Conservation (phyloP, 2,329 filamentous ascomycete species). For the Paramyrothecium sp. region DNA sequence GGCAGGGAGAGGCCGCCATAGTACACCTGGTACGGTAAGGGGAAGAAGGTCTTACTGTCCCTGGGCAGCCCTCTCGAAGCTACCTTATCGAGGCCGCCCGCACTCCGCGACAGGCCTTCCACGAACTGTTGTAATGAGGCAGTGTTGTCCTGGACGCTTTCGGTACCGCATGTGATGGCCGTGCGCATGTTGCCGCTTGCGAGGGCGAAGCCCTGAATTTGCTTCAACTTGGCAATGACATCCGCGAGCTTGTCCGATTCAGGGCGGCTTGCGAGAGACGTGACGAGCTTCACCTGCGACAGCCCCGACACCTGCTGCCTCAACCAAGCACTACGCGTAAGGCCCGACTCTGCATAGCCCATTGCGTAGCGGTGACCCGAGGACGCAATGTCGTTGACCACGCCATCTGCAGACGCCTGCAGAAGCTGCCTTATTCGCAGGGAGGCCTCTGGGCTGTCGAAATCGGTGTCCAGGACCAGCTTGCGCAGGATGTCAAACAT, state of each 20-base stretch:
- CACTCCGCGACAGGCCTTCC: constrained; percentile 19
- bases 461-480: constrained; percentile 84
- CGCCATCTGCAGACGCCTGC: constrained; percentile 82
- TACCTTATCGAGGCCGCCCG: constrained; percentile 37
- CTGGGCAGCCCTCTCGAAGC: constrained; percentile 35
- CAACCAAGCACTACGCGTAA: constrained; percentile 70
- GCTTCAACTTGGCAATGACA: constrained; percentile 79
- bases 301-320: constrained; percentile 88
- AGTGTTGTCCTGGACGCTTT: constrained; percentile 70
- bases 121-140: constrained; percentile 71
- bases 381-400: constrained; percentile 87
- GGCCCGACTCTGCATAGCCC: constrained; percentile 75
- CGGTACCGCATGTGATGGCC: constrained; percentile 81
- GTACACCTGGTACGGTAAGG: constrained; percentile 95
- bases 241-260: constrained; percentile 69
- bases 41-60: constrained; percentile 80
- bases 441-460: constrained; percentile 78
- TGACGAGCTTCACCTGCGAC: constrained; percentile 82
- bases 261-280: constrained; percentile 71
- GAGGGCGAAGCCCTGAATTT: constrained; percentile 78
- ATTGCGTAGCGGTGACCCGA: constrained; percentile 86
- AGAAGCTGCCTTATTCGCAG: constrained; percentile 83
- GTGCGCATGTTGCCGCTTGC: constrained; percentile 69
- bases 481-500: constrained; percentile 87
- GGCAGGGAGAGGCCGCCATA: constrained; percentile 82